These are phyloP conservation scores for Tinospora cordifolia DNA, from an alignment of 164 flowering plant species.

Conservation along the genomic window DNA sequence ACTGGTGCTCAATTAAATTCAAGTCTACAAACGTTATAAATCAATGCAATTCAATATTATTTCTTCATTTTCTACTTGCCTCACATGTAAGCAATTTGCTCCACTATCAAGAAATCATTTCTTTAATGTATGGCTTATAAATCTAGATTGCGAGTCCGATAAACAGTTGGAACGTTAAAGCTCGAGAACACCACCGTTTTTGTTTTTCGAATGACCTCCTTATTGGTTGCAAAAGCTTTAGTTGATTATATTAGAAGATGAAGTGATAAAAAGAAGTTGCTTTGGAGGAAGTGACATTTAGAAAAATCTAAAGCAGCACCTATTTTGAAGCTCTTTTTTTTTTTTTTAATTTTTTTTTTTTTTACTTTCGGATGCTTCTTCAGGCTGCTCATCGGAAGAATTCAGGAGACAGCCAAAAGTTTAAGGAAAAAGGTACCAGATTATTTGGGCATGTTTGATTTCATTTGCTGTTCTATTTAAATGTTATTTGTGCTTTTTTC, in stretches of 20 bases:
- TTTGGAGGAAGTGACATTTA: too few relatives aligned
- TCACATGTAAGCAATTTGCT: not conserved
- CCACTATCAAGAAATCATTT: not conserved
- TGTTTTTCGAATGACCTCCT: not conserved
- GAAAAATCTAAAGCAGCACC: too few relatives aligned
- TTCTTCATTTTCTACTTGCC: not conserved
- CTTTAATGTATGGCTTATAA: too few relatives aligned
- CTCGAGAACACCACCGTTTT: not conserved
- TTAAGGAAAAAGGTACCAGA: conserved; percentile 25
- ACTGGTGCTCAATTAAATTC: too few relatives aligned
- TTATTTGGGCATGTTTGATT: not conserved
- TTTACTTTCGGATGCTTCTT: not conserved
- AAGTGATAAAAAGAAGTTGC: too few relatives aligned
- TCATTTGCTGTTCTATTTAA: not conserved
- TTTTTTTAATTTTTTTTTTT: too few relatives aligned
- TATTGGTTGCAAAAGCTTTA: too few relatives aligned
- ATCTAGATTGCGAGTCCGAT: not conserved
- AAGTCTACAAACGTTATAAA: too few relatives aligned
- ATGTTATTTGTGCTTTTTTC: not conserved
- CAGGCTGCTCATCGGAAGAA: conserved; percentile 29
- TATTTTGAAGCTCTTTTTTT: too few relatives aligned
- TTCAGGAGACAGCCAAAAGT: conserved; percentile 9
- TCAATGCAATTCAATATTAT: too few relatives aligned
- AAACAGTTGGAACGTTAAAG: not conserved
- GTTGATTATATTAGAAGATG: not conserved